Evolutionary conservation across 139 green algal genomes (phyloP), one percentile per base, ranked within the genome.

Genomic region (Tetraselmis chui): DNA sequence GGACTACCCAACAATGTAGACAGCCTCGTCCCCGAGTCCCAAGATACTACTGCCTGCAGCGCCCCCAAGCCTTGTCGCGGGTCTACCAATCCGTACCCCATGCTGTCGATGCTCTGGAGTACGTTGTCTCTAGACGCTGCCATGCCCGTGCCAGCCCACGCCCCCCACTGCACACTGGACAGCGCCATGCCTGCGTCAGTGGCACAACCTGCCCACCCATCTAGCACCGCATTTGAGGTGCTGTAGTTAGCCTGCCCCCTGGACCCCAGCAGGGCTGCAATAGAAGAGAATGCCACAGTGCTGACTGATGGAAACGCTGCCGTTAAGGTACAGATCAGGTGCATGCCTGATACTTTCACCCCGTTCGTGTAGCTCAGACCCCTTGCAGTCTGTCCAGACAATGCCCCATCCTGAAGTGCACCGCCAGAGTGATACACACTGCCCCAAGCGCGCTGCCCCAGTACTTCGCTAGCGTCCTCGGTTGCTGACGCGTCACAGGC

Each of bases 231-330:
- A 74, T 97, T 97, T 18, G 94, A 92, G 11, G 91, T 91, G 77
- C 81, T 82, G 81, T 97, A 97, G 85, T 93, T 94, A 78, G 89
- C 86, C 84, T 97, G 94, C 29, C 94, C 94, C 5, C 92, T 89
- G 0, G 91, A 93, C 59, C 94, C 94, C 59, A 98, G 81, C 30
- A 98, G 85, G 0, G 88, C 82, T 0, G 94, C 92, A 5, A 96
- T 90, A 0, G 90, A 95, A n/a, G 91, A 96, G 87, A 97, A 97
- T 28, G 95, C 86, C 28, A 97, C 75, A 24, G 80, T 67, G 18
- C 45, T 67, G 11, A 67, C 11, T 18, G 45, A 25, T 18, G 45
- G 45, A 67, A 67, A 67, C 18, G 45, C 45, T 18, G 5, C 18
- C 11, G 45, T 67, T 5, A 67, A 67, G 45, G 11, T 67, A 5